phyloP scores from a whole-genome alignment of 495 filamentous ascomycete species.

The Aspergillus homomorphus region DNA sequence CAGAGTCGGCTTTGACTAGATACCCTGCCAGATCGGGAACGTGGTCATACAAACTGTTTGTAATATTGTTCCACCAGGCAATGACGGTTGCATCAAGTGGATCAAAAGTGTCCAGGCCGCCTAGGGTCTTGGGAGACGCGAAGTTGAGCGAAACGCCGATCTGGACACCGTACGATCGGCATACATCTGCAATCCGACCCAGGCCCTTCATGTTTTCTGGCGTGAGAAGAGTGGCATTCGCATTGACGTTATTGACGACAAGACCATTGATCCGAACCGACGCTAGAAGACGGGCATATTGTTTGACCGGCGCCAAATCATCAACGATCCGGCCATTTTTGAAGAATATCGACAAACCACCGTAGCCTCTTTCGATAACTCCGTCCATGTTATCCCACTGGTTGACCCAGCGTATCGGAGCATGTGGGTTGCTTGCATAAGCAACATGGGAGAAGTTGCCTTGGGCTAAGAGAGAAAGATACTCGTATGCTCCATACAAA shows the following conservation, averaged over 20 bases:
- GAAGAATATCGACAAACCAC: conserved; percentile 69
- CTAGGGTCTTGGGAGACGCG: conserved; percentile 57
- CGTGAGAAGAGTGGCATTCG: conserved; percentile 55
- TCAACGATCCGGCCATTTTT: conserved; percentile 48
- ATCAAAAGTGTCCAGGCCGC: conserved; percentile 60
- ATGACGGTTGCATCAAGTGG: conserved; percentile 59
- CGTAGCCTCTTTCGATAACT: conserved; percentile 67
- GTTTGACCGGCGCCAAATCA: conserved; percentile 54
- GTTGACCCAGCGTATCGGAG: conserved; percentile 66
- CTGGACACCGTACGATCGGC: conserved; percentile 65
- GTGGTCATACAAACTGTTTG: conserved; percentile 53
- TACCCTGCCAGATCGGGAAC: conserved; percentile 69
- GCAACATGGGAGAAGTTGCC: conserved; percentile 55
- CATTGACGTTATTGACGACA: conserved; percentile 73
- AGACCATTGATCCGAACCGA: conserved; percentile 65
- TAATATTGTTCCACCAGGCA: conserved; percentile 59
- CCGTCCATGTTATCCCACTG: conserved; percentile 75
- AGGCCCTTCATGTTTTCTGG: conserved; percentile 58
- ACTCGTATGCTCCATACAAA: conserved; percentile 68
- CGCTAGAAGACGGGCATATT: conserved; percentile 67
- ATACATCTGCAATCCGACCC: conserved; percentile 57
- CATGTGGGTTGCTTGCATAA: conserved; percentile 54
- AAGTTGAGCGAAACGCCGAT: conserved; percentile 67
- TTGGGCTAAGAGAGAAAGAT: conserved; percentile 60
- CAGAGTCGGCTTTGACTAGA: conserved; percentile 70